These are phyloP conservation scores for Nicotiana undulata DNA, from an alignment of 257 asterid species.

Conservation along the genomic window DNA sequence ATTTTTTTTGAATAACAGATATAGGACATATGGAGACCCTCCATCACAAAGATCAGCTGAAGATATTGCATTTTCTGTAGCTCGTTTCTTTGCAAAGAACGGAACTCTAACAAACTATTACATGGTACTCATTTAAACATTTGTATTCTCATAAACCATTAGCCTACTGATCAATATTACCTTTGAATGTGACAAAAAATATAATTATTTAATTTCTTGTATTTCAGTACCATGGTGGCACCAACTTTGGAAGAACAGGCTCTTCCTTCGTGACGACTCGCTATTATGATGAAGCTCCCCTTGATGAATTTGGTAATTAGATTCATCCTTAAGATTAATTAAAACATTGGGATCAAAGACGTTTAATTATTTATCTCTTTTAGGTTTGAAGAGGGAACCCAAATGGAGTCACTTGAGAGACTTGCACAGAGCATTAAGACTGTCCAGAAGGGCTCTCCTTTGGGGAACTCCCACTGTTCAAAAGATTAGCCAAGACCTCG, in stretches of 20 bases:
- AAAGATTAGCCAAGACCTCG: conserved; percentile 29
- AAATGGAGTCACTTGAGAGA: conserved; percentile 81
- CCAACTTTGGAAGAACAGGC: conserved; percentile 74
- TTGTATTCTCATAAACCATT: not conserved
- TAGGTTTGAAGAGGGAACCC: conserved; percentile 79
- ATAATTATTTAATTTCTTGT: not conserved
- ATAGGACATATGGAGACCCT: conserved; percentile 79
- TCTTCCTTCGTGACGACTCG: conserved; percentile 91
- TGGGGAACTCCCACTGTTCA: conserved; percentile 52
- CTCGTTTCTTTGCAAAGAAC: conserved; percentile 73
- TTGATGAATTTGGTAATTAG: conserved; percentile 70
- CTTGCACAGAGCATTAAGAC: conserved; percentile 66
- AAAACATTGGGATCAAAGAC: not conserved
- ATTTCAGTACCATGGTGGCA: conserved; percentile 77
- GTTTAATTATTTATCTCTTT: not conserved
- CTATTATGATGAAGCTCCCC: conserved; percentile 95
- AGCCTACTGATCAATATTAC: not conserved
- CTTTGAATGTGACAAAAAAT: not conserved
- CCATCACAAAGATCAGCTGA: conserved; percentile 91
- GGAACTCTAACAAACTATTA: conserved; percentile 91
- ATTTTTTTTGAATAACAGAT: conserved; percentile 26
- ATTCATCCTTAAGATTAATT: not conserved
- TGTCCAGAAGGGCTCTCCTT: conserved; percentile 66
- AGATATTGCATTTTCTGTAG: conserved; percentile 65
- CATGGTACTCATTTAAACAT: conserved; percentile 52